These are phyloP conservation scores for Lactifluus hygrophoroides DNA, from an alignment of 768 basidiomycete genomes.

Conservation along the genomic window DNA sequence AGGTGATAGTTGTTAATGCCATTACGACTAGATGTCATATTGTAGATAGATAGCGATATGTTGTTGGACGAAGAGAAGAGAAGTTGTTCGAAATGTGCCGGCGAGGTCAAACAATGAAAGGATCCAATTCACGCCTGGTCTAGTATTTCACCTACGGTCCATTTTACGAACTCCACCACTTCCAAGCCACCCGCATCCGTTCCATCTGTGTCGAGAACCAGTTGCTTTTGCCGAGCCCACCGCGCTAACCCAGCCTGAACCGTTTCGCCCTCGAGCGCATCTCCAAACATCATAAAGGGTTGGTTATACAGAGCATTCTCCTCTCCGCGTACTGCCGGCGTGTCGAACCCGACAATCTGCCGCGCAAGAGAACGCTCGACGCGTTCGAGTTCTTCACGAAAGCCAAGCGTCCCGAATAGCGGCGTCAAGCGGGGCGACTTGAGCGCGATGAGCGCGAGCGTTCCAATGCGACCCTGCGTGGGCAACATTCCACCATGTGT, in stretches of 20 bases:
- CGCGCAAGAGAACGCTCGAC: conserved; percentile 16
- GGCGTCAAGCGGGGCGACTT: conserved; percentile 12
- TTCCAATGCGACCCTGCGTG: conserved; percentile 15
- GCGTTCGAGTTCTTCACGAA: conserved; percentile 15
- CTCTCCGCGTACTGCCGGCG: conserved; percentile 7
- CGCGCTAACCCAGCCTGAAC: conserved; percentile 13
- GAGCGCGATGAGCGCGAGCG: conserved; percentile 17
- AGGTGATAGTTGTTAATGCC: neutral
- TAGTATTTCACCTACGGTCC: conserved; percentile 15
- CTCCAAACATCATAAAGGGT: conserved; percentile 18
- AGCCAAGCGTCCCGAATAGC: conserved; percentile 5
- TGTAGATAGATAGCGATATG: neutral
- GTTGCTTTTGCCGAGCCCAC: conserved; percentile 16
- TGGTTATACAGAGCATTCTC: conserved; percentile 18
- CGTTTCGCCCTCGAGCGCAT: conserved; percentile 11
- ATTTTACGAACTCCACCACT: conserved; percentile 17
- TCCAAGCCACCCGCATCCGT: conserved; percentile 11
- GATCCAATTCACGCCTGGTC: neutral
- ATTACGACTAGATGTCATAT: neutral
- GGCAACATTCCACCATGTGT: conserved; percentile 12
- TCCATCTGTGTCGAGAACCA: conserved; percentile 11
- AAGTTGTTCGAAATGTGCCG: neutral
- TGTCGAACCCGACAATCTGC: conserved; percentile 20
- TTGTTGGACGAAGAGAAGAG: neutral
- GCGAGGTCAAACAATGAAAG: neutral